Base-by-base conservation (phyloP, 176 grass and related monocot genomes). In the Secale cereale region DNA sequence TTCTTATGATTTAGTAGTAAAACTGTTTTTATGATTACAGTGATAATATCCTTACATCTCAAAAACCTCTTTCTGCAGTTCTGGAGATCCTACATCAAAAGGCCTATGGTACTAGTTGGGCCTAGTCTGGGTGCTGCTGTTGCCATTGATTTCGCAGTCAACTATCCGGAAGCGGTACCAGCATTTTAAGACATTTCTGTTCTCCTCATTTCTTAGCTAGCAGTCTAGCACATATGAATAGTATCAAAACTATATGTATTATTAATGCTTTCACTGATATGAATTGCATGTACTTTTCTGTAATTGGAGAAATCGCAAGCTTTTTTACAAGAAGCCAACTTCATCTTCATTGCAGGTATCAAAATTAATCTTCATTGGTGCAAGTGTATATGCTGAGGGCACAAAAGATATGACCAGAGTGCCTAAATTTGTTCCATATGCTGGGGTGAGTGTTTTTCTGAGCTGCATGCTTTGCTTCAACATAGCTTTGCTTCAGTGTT, bases 71-170 rank as follows among this genome's bases (percentile, higher is more conserved):
- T 9, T 68, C 7, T 92, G 83, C 62, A 95, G 93, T 81, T 98
- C 70, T 98, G 97, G 97, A 98, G 77, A 35, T 77, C 87, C 61
- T 91, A 98, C 83, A 94, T 98, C 84, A 87, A 87, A 87, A 98
- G 74, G 65, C 97, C 97, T 56, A 95, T 98, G 97, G 88, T 94
- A 39, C 86, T 98, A 85, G 89, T 98, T 23, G 93, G 97, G 45
- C 89, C 97, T 14, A 95, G 97, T 52, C 97, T 98, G 19, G 93
- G 97, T 86, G 91, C 97, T 79, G 93, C 97, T 50, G 93, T 94
- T 89, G 97, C 97, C 22, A 92, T 98, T 70, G 97, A 98, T 89
- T 98, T 95, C 87, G 76, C 88, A 68, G 65, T 85, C 80, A 90
- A 94, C 39, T 78, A 95, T 86, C 97, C 97, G 0, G 93, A 95